phyloP scores from a whole-genome alignment of 441 rosid genomes.

The Populus hybrid region DNA sequence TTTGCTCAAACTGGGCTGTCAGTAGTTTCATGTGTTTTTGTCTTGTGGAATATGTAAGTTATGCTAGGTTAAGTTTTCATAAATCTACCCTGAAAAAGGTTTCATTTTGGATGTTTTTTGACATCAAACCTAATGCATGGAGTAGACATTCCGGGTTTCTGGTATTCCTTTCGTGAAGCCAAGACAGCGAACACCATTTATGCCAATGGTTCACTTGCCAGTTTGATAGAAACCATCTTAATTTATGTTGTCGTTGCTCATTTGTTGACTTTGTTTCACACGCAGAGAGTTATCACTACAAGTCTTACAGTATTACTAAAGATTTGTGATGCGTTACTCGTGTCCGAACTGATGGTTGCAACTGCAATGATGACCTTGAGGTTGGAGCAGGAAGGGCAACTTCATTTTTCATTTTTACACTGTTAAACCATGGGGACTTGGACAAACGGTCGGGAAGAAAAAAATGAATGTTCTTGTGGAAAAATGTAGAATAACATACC shows the following conservation, averaged over 20 bases:
- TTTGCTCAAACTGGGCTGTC: slow-evolving; percentile 33
- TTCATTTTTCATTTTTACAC: neutral
- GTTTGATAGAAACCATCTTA: neutral
- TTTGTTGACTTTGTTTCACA: neutral
- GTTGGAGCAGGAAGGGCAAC: neutral
- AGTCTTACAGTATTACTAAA: neutral
- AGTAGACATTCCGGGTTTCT: slow-evolving; percentile 7
- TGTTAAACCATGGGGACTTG: neutral
- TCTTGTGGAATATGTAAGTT: slow-evolving; percentile 32
- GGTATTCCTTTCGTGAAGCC: neutral
- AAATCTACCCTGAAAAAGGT: slow-evolving; percentile 15
- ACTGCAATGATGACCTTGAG: neutral
- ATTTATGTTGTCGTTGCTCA: neutral
- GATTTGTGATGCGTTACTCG: neutral
- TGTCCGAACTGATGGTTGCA: neutral
- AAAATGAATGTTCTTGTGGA: no score
- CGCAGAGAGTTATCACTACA: neutral
- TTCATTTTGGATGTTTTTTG: slow-evolving; percentile 14
- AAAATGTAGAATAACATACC: no score
- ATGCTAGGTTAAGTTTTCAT: slow-evolving; percentile 25
- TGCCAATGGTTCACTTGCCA: neutral
- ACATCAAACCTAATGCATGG: slow-evolving; percentile 19
- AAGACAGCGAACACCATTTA: neutral
- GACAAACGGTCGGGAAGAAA: neutral
- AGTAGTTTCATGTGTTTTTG: slow-evolving; percentile 34